Base-by-base conservation (phyloP, 345 rosid genomes). In the Trapa incisa region DNA sequence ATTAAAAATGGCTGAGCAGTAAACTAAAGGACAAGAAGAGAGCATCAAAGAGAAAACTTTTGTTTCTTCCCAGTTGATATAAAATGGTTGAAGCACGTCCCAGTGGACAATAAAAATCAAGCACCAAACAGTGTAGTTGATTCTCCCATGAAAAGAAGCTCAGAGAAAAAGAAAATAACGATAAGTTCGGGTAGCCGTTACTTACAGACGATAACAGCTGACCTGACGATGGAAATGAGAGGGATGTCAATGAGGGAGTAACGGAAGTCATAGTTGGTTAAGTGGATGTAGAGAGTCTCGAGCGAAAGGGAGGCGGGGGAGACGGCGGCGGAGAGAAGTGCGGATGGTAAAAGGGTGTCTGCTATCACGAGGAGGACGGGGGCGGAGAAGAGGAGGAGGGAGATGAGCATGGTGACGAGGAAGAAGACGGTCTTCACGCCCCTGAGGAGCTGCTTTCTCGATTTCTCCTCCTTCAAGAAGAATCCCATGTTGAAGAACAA, bases 171-270 rank as follows among this genome's bases (percentile, higher is more conserved):
- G 58, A 47, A 50, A 6, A 22, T 22, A 37, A 41, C 11, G 65
- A 45, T 12, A 39, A 11, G 37, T 17, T 12, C n/a, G 52, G 48
- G 39, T 4, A 16, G 78, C 48, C 12, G 48, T 2, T 7, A 22
- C 97, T 86, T 76, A 94, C 99, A 94, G 71, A 94, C 73, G 71
- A 94, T 94, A 69, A 90, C 75, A 4, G 84, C 86, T 47, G 99
- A 94, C 85, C 99, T 76, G 71, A 83, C 13, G 76, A 88, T 77
- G 61, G 97, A 94, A 36, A 88, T 70, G 53, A 94, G 74, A 0
- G 99, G 97, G 8, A 92, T 87, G 69, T 92, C 98, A 39, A 92
- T 66, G 67, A 89, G 87, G 22, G 98, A 92, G 76, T 75, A 82
- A 16, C 95, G 83, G 29, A 92, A 92, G 73, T 89, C 89, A 66